Conservation (phyloP, 805 yeast genomes). For the Debaryomyces tyrocola region DNA sequence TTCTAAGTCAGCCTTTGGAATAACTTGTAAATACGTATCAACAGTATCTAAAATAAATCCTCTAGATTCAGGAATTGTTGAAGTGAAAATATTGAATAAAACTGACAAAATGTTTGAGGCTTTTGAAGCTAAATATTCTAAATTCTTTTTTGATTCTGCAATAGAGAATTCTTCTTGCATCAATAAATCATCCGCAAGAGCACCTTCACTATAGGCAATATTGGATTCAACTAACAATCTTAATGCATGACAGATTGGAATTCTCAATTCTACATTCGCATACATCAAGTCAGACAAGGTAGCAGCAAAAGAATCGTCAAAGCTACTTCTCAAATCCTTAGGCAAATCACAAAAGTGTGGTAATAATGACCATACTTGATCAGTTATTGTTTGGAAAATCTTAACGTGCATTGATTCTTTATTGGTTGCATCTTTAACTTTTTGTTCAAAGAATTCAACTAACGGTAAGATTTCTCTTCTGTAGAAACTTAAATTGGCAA, state of each 20-base stretch:
- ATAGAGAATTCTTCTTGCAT: conserved; percentile 62
- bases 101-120: conserved; percentile 82
- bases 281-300: conserved; percentile 72
- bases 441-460: conserved; percentile 51
- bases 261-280: conserved; percentile 71
- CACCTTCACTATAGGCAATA: conserved; percentile 60
- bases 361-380: conserved; percentile 88
- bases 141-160: conserved; percentile 51
- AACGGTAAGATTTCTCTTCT: conserved; percentile 66
- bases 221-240: conserved; percentile 78
- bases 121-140: conserved; percentile 62
- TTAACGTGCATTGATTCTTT: conserved; percentile 68
- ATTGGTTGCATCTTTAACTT: conserved; percentile 41
- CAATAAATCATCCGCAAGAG: conserved; percentile 52
- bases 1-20: conserved; percentile 64
- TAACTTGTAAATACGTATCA: conserved; percentile 72
- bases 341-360: conserved; percentile 91
- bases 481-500: conserved; percentile 67
- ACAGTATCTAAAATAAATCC: conserved; percentile 84
- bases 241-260: conserved; percentile 79
- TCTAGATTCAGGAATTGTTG: conserved; percentile 80
- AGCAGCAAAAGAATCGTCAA: conserved; percentile 78
- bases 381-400: conserved; percentile 80
- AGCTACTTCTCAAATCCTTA: conserved; percentile 60
- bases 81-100: conserved; percentile 88